A percentile compares a stretch with the other conserved stretches of the same genome.
Conservation (phyloP, 1,284 basidiomycete species). For the Neolentinus lepideus region DNA sequence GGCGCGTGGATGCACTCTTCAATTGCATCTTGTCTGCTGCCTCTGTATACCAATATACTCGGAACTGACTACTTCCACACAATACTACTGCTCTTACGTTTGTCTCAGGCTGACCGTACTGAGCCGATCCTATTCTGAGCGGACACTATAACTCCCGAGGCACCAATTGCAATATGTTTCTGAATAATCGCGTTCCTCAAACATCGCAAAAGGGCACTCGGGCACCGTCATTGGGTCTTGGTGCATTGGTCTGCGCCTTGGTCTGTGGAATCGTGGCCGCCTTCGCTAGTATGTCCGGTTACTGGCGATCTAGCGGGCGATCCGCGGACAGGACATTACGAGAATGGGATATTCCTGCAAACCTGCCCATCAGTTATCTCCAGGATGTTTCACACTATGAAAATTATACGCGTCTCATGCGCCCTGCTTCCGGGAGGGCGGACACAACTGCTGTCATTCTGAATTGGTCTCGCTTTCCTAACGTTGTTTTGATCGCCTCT, state of each 20-base stretch:
- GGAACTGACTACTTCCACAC: no score
- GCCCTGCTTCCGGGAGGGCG: conserved; percentile 8
- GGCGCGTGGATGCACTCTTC: no score
- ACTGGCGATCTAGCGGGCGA: not conserved
- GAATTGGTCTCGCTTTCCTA: conserved; percentile 59
- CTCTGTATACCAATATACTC: no score
- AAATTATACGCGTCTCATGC: not conserved
- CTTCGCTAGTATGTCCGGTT: not conserved
- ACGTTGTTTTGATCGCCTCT: conserved; percentile 48
- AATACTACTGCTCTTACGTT: no score
- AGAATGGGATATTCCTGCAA: not conserved
- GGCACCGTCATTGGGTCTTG: not conserved
- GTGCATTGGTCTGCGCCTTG: not conserved
- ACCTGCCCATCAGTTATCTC: not conserved
- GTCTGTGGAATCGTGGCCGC: not conserved
- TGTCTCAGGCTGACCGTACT: no score
- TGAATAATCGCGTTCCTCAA: not conserved
- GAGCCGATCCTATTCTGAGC: no score
- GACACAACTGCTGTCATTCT: conserved; percentile 50
- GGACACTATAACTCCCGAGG: no score
- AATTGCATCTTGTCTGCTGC: no score
- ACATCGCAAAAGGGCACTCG: not conserved
- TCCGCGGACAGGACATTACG: not conserved
- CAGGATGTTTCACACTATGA: not conserved
- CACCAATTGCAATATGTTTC: no score